Evolutionary conservation across 768 basidiomycete species (phyloP).

Genomic region (Tylopilus subfusipes): DNA sequence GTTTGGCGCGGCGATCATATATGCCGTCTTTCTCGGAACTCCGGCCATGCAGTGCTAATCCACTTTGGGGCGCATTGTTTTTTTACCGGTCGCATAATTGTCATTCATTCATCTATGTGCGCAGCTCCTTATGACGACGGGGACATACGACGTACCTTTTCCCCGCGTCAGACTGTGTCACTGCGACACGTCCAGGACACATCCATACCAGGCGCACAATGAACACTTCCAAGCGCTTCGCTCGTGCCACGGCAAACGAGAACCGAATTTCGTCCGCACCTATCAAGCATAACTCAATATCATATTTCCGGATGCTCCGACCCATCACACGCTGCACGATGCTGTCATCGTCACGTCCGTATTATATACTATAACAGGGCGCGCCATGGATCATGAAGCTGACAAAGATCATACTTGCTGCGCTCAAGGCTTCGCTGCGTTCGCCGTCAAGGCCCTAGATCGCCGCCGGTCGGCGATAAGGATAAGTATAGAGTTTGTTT

Average conservation of each 20-base stretch:
- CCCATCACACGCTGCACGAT: not conserved
- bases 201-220: not conserved
- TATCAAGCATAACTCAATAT: not conserved
- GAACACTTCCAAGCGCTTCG: not conserved
- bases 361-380: not conserved
- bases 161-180: not conserved
- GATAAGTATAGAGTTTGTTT: not conserved
- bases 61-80: not conserved
- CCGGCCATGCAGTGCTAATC: not conserved
- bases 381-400: not conserved
- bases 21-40: not conserved
- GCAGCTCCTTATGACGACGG: not conserved
- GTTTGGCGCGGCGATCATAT: slow-evolving; percentile 6
- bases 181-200: not conserved
- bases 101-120: not conserved
- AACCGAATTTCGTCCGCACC: not conserved
- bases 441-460: not conserved
- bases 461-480: not conserved
- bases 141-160: not conserved
- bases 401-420: not conserved
- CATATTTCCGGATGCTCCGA: not conserved
- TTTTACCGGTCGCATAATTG: not conserved
- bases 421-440: not conserved
- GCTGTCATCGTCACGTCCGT: not conserved
- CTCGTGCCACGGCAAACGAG: not conserved